Conservation (phyloP, 2,329 filamentous ascomycete genomes). For the Westerdykella aurantiaca region DNA sequence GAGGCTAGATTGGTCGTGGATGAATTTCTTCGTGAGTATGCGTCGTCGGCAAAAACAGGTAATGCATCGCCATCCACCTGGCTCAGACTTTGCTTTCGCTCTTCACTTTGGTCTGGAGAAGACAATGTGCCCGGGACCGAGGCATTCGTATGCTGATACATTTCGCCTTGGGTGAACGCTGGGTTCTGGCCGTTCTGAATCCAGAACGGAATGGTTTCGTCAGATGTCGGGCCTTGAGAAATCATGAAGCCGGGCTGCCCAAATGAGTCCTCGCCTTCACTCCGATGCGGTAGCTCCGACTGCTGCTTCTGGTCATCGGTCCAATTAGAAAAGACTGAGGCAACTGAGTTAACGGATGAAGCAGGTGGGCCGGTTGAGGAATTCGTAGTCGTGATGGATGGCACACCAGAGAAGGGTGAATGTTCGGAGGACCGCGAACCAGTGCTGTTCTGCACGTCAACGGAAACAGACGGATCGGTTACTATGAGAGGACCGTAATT, state of each 20-base stretch:
- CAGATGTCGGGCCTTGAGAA: conserved; percentile 26
- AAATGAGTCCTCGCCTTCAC: conserved; percentile 27
- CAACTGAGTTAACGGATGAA: conserved; percentile 31
- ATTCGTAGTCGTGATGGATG: conserved; percentile 25
- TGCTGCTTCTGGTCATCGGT: conserved; percentile 22
- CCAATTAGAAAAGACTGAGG: conserved; percentile 35
- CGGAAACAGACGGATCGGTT: conserved; percentile 16
- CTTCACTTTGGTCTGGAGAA: conserved; percentile 26
- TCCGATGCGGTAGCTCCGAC: conserved; percentile 18
- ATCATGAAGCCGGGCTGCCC: conserved; percentile 22
- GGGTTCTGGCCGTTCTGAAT: conserved; percentile 15
- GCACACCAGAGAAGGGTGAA: conserved; percentile 33
- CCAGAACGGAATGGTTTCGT: conserved; percentile 30
- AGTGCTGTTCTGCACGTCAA: conserved; percentile 26
- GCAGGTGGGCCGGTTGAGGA: conserved; percentile 29
- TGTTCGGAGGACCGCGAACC: conserved; percentile 29
- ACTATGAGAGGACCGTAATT: conserved; percentile 23
- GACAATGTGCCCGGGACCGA: conserved; percentile 34
- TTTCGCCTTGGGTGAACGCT: conserved; percentile 20
- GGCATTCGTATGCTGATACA: conserved; percentile 34
- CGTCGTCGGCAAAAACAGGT: conserved; percentile 28
- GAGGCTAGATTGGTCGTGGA: conserved; percentile 36
- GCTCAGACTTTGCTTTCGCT: conserved; percentile 25
- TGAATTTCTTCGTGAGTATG: conserved; percentile 32
- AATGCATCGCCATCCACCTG: conserved; percentile 29